A percentile compares a stretch with the other conserved stretches of the same genome.
These are phyloP conservation scores for Neurospora pannonica DNA, from an alignment of 495 filamentous ascomycete species.

Conservation along the genomic window DNA sequence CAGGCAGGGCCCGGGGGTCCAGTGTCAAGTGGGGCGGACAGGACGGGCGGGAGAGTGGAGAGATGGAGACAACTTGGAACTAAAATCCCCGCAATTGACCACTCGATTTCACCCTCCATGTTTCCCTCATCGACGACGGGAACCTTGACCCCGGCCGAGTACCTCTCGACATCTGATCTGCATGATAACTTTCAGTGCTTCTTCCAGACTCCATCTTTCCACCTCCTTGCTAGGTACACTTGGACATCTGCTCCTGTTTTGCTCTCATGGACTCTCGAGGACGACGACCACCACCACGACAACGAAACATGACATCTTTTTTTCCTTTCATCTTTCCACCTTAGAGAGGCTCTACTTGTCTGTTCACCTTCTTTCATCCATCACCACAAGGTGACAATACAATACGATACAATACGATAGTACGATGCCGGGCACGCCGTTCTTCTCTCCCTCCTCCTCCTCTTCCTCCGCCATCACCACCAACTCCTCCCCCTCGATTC, in stretches of 20 bases:
- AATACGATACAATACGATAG: background rate
- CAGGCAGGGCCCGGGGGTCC: background rate
- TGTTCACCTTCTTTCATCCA: background rate
- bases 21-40: background rate
- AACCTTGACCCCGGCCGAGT: background rate
- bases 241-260: background rate
- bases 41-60: background rate
- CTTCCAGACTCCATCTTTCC: background rate
- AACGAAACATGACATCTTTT: background rate
- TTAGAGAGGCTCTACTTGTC: background rate
- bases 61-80: background rate
- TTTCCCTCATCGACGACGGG: background rate
- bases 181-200: background rate
- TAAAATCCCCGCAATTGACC: background rate
- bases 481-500: conserved; percentile 11
- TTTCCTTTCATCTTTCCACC: background rate
- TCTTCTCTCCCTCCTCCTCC: background rate
- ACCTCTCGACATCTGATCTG: background rate
- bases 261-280: background rate
- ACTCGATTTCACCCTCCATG: background rate
- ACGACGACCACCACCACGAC: background rate
- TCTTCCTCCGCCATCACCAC: background rate
- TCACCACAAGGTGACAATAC: background rate
- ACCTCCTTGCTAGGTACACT: background rate
- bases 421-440: background rate